phyloP scores from a whole-genome alignment of 1,139 yeast species.

The Yamadazyma blattariae region DNA sequence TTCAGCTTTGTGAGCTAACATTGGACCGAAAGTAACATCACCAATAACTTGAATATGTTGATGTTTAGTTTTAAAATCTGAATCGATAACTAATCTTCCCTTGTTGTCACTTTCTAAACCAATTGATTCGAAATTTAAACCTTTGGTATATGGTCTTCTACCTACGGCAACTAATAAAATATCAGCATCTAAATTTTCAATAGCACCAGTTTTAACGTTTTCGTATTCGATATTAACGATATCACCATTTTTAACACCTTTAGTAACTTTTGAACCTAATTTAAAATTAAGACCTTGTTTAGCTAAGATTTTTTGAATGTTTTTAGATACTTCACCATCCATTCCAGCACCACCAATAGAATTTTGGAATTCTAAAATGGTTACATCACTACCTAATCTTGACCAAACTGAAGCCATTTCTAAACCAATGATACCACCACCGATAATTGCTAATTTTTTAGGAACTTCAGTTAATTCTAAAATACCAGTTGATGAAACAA shows the following conservation, averaged over 20 bases:
- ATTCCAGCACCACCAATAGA: slow-evolving; percentile 95
- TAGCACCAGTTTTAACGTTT: slow-evolving; percentile 82
- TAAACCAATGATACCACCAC: slow-evolving; percentile 99
- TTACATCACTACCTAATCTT: slow-evolving; percentile 93
- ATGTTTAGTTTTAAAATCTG: slow-evolving; percentile 87
- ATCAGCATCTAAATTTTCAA: slow-evolving; percentile 81
- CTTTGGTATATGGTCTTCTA: slow-evolving; percentile 95
- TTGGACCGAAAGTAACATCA: slow-evolving; percentile 97
- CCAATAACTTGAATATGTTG: slow-evolving; percentile 97
- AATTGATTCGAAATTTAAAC: slow-evolving; percentile 81
- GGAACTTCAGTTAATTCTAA: slow-evolving; percentile 84
- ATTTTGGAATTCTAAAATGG: slow-evolving; percentile 86
- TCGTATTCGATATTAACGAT: slow-evolving; percentile 84
- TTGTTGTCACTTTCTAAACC: slow-evolving; percentile 89
- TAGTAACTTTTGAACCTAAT: slow-evolving; percentile 85
- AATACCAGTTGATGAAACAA: slow-evolving; percentile 94
- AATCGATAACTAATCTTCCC: slow-evolving; percentile 93
- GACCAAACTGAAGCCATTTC: slow-evolving; percentile 99
- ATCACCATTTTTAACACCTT: slow-evolving; percentile 87
- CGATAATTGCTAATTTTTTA: slow-evolving; percentile 87
- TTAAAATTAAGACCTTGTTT: slow-evolving; percentile 96
- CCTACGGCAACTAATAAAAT: slow-evolving; percentile 96
- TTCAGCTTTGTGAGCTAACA: slow-evolving; percentile 99
- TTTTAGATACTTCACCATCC: slow-evolving; percentile 94
- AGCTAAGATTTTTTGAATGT: slow-evolving; percentile 81